phyloP scores from a whole-genome alignment of 1,284 basidiomycete species.

The Mrakiaceae sp. region DNA sequence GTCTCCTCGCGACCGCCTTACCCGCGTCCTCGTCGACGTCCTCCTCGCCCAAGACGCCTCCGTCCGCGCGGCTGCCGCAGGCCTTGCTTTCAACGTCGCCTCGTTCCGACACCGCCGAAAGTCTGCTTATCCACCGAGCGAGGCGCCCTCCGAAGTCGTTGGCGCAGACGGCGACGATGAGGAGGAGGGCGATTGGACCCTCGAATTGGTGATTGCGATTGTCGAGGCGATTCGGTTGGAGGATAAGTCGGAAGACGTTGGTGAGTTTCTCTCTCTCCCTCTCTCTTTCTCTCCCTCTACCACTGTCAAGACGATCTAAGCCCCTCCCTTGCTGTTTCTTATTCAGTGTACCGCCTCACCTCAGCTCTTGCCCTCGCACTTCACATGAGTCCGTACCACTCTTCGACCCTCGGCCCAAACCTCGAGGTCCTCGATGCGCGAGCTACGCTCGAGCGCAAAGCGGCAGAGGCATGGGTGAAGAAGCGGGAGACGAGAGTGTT shows the following conservation, averaged over 20 bases:
- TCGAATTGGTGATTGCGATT: conserved; percentile 66
- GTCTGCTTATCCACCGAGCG: conserved; percentile 19
- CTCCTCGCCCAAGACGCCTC: conserved; percentile 54
- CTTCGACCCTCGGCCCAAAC: conserved; percentile 51
- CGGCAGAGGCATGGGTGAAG: conserved; percentile 43
- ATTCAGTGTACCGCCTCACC: conserved; percentile 60
- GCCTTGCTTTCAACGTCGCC: conserved; percentile 63
- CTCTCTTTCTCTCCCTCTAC: neutral
- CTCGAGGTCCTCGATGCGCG: conserved; percentile 59
- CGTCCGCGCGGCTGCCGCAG: conserved; percentile 68
- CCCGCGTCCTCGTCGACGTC: conserved; percentile 49
- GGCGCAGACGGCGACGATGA: conserved; percentile 36
- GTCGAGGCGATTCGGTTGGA: conserved; percentile 62
- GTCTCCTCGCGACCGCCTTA: conserved; percentile 26
- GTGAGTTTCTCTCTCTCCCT: conserved; percentile 40
- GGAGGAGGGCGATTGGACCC: conserved; percentile 64
- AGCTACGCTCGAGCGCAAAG: conserved; percentile 42
- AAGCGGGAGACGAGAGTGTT: conserved; percentile 33
- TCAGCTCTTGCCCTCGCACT: conserved; percentile 63
- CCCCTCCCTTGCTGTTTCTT: neutral
- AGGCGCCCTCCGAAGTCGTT: conserved; percentile 18
- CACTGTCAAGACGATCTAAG: neutral
- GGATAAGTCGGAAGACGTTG: conserved; percentile 59
- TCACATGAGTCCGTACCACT: conserved; percentile 44
- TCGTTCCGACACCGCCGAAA: conserved; percentile 46